phyloP scores from a whole-genome alignment of 371 early-diverging fungal genomes.

The Umbelopsis sp. region DNA sequence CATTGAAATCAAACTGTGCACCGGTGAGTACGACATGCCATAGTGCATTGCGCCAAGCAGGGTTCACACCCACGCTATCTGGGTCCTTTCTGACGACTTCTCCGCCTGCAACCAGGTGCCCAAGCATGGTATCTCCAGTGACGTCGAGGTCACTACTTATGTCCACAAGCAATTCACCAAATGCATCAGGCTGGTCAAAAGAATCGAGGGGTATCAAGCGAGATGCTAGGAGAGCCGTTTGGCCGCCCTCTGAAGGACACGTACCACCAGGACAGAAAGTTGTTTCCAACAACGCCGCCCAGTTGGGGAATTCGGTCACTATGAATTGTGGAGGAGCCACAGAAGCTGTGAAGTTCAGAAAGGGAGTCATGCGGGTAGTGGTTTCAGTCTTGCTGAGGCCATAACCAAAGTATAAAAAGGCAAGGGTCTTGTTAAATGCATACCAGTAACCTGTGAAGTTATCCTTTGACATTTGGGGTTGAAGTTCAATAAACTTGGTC shows the following conservation, averaged over 20 bases:
- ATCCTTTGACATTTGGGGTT: conserved; percentile 1
- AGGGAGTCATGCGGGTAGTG: not conserved
- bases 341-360: not conserved
- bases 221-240: conserved; percentile 12
- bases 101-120: conserved; percentile 14
- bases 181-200: not conserved
- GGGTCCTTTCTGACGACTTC: not conserved
- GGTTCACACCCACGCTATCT: conserved; percentile 12
- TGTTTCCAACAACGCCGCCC: not conserved
- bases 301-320: not conserved
- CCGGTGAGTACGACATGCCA: conserved; percentile 4
- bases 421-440: not conserved
- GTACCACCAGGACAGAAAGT: not conserved
- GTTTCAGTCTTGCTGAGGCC: not conserved
- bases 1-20: not conserved
- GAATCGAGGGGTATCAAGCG: conserved; percentile 21
- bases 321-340: not conserved
- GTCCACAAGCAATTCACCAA: not conserved
- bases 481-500: conserved; percentile 7
- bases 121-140: not conserved
- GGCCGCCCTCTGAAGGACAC: not conserved
- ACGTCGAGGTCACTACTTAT: not conserved
- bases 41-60: conserved; percentile 18
- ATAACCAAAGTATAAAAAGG: not conserved
- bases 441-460: not conserved